These are phyloP conservation scores for Phialophora verrucosa DNA, from an alignment of 2,329 filamentous ascomycete species.

Conservation along the genomic window DNA sequence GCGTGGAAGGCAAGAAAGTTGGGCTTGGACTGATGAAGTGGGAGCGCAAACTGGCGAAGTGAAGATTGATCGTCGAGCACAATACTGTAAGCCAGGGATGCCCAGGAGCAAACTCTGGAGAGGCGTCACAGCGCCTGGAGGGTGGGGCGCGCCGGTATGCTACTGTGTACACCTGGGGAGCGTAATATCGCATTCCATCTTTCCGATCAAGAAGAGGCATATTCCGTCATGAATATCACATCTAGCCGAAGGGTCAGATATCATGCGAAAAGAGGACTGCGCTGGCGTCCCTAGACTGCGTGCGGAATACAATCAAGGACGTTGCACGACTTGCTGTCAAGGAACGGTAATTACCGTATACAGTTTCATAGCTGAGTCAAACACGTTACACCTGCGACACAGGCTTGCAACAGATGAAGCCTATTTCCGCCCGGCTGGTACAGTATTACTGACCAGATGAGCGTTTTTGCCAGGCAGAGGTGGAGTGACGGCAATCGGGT, in stretches of 20 bases:
- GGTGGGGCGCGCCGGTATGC: too few species aligned
- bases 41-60: background rate
- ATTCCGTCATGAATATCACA: background rate
- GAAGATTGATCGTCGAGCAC: background rate
- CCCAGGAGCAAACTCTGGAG: too few species aligned
- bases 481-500: conserved; percentile 10
- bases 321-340: background rate
- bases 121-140: background rate
- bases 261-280: background rate
- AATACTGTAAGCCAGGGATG: background rate
- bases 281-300: background rate
- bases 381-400: background rate
- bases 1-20: conserved; percentile 11
- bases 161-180: background rate
- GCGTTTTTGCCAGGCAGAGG: background rate
- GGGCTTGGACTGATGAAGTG: conserved; percentile 26
- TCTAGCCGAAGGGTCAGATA: background rate
- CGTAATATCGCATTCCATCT: background rate
- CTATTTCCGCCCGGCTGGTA: background rate
- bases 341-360: too few species aligned
- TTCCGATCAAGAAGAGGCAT: background rate
- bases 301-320: background rate
- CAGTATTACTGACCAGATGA: background rate
- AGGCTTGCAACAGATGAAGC: background rate
- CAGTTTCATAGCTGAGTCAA: background rate